Base-by-base conservation (phyloP, 495 filamentous ascomycete genomes). In the Coniosporium apollinis region DNA sequence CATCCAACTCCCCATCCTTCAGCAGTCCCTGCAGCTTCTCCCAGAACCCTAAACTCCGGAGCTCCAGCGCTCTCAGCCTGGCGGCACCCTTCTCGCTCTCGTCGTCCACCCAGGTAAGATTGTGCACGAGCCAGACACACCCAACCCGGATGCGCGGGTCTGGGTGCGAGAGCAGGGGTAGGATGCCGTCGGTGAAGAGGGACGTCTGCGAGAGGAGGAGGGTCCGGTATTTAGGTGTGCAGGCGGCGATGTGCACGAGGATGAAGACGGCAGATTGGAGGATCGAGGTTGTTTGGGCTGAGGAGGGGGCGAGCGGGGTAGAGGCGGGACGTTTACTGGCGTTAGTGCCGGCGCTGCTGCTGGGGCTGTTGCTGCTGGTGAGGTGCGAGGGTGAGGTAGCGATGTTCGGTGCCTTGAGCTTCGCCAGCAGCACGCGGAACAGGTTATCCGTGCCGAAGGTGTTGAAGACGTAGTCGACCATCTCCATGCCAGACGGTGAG, bases 181-280 rank as follows among this genome's bases (percentile, higher is more conserved):
- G 53, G 30, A 76, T 44, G 34, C 61, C 52, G 11, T 9, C 30
- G 20, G 50, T 54, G 21, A 79, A 44, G 0, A 79, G 56, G 13
- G 67, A 53, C 2, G 49, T 55, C 45, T 93, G 76, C 22, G 66
- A 66, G 19, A 76, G 67, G 16, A 97, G 59, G n/a, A 78, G 58
- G 39, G 81, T 70, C 5, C 82, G 76, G 51, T 94, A 83, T 28
- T 68, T 63, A 0, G 84, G 74, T 10, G 66, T 56, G 34, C 81
- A 78, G 10, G 82, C 84, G 10, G 84, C 82, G 42, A 96, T 72
- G 57, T 94, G 82, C 26, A 83, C 74, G 34, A 96, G 61, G 36
- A 91, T 68, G 47, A 69, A 83, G 19, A 76, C 69, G 18, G 83
- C 76, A 11, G 79, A 65, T 45, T 61, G 66, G 38, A 93, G 64